Conservation (phyloP, 1,284 basidiomycete genomes). For the Peniophora sp. region DNA sequence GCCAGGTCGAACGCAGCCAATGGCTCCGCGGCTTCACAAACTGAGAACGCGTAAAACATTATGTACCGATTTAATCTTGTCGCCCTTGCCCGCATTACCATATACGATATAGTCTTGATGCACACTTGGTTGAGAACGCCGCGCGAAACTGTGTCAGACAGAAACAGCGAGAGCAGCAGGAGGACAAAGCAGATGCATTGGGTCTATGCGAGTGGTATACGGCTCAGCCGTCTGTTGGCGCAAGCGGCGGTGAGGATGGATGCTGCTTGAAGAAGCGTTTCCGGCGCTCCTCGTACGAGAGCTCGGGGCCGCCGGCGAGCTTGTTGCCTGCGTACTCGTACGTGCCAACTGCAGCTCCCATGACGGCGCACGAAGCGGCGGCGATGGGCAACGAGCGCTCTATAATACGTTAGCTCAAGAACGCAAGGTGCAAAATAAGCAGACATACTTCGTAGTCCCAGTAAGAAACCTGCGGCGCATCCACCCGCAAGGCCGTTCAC, state of each 20-base stretch:
- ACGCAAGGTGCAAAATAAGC: conserved; percentile 4
- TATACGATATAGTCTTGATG: background rate
- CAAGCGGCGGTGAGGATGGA: conserved; percentile 21
- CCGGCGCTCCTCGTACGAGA: conserved; percentile 51
- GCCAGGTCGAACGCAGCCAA: no score
- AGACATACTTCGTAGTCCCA: conserved; percentile 71
- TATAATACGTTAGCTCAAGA: background rate
- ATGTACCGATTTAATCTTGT: background rate
- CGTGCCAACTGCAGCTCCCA: conserved; percentile 77
- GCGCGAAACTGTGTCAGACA: background rate
- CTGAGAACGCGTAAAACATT: no score
- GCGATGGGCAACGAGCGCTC: conserved; percentile 78
- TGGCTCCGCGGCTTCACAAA: no score
- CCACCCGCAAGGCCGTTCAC: conserved; percentile 84
- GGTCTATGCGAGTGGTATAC: conserved; percentile 3
- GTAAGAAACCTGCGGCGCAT: conserved; percentile 90
- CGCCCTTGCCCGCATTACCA: background rate
- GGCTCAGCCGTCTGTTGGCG: conserved; percentile 18
- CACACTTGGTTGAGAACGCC: background rate
- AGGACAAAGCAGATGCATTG: conserved; percentile 3
- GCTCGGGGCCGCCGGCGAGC: conserved; percentile 37
- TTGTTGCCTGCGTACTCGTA: conserved; percentile 75
- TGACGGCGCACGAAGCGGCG: conserved; percentile 70
- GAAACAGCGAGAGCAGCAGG: background rate
- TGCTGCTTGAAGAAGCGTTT: conserved; percentile 67